These are phyloP conservation scores for Cyclotella kingstonii DNA, from an alignment of 108 stramenopile species.

Conservation along the genomic window DNA sequence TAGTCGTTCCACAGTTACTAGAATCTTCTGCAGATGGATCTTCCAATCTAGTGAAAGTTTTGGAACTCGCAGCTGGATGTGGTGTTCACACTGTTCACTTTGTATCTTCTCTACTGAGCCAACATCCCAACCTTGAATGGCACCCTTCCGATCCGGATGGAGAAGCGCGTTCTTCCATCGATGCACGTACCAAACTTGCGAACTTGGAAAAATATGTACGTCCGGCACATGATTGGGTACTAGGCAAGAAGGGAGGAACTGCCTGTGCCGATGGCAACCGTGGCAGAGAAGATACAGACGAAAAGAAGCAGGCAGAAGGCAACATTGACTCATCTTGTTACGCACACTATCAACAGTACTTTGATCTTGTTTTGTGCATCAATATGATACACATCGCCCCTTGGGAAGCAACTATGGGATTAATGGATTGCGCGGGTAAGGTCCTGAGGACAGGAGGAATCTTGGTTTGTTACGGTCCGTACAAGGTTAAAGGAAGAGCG, in stretches of 20 bases:
- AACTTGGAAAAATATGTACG: conserved; percentile 21
- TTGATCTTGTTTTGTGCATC: conserved; percentile 68
- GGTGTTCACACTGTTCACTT: conserved; percentile 62
- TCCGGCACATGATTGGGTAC: conserved; percentile 34
- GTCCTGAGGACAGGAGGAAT: conserved; percentile 48
- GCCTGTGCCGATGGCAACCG: conserved; percentile 43
- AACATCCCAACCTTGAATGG: conserved; percentile 28
- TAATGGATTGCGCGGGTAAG: conserved; percentile 62
- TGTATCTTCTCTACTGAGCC: conserved; percentile 16
- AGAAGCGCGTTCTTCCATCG: conserved; percentile 40
- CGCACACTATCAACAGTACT: conserved; percentile 9
- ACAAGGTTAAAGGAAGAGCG: conserved; percentile 58
- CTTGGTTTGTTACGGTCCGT: conserved; percentile 78
- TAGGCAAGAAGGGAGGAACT: conserved; percentile 15
- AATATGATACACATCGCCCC: conserved; percentile 91
- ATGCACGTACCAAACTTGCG: conserved; percentile 32
- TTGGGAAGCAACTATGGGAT: conserved; percentile 76
- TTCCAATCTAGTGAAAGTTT: conserved; percentile 25
- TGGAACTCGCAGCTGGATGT: conserved; percentile 69
- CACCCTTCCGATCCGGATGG: conserved; percentile 58
- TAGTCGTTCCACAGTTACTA: conserved; percentile 37
- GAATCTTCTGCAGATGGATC: conserved; percentile 2
- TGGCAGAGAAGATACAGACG: conserved; percentile 23
- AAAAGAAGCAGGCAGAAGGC: background rate
- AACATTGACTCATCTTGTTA: background rate